Percentiles rank a stretch among this genome's conserved stretches.
phyloP scores from a whole-genome alignment of 1,139 yeast species.

The Blastobotrys illinoisensis region DNA sequence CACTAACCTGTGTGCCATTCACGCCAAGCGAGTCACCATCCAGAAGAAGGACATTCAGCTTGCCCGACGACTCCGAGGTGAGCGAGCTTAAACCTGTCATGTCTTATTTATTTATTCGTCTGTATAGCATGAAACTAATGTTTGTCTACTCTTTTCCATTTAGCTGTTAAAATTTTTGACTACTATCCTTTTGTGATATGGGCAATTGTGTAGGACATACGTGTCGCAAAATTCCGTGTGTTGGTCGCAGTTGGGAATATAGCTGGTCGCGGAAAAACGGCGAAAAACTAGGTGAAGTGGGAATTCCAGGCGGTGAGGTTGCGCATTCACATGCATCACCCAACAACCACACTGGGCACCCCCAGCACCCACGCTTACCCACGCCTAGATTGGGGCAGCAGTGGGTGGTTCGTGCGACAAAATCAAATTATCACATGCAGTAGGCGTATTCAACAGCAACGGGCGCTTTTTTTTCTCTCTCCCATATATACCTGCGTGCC shows the following conservation, averaged over 20 bases:
- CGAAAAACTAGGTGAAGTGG: neutral
- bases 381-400: constrained; percentile 2
- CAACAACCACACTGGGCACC: neutral
- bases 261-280: neutral
- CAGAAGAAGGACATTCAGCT: constrained; percentile 98
- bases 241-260: no score
- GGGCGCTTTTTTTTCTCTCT: constrained; percentile 3
- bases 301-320: neutral
- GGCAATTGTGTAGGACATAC: no score
- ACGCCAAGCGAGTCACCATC: constrained; percentile 98
- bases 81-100: constrained; percentile 17
- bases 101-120: constrained; percentile 2
- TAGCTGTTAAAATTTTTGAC: no score
- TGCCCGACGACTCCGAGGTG: constrained; percentile 99
- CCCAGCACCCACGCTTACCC: neutral
- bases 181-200: no score
- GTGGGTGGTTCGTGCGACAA: neutral
- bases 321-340: neutral
- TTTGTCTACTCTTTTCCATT: no score
- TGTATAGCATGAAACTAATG: constrained; percentile 7
- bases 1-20: constrained; percentile 97
- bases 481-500: neutral
- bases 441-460: neutral
- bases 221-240: no score
- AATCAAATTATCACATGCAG: neutral